Base-by-base conservation (phyloP, 495 filamentous ascomycete genomes). In the Daldinia concentrica region DNA sequence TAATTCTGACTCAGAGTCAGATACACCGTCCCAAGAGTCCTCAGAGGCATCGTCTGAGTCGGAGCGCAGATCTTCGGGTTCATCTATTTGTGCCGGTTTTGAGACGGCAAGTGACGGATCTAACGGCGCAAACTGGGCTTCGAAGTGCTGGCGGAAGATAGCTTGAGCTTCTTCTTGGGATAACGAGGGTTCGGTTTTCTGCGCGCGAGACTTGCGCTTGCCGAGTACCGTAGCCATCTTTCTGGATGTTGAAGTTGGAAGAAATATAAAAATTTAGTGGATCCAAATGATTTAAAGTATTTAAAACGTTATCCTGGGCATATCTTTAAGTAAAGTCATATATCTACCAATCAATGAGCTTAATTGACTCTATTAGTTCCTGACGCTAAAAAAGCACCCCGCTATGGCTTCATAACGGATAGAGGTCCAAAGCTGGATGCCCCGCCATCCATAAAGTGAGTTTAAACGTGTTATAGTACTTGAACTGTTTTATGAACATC, bases 101-200 rank as follows among this genome's bases (percentile, higher is more conserved):
- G 73, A 63, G 14, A 75, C 75, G 50, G 75, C 77, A 27, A 82
- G 50, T 55, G 29, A 68, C 26, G 67, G 75, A 34, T 66, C 64
- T 64, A 98, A 74, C 11, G 94, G 92, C 69, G 89, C 87, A 79
- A 97, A 98, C 73, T 90, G 89, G 8, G 90, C 87, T 80, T 98
- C 95, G 78, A 99, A 98, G 76, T 92, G 90, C 68, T 88, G 90
- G 64, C 88, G 88, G 69, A 99, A 89, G 36, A 91, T 81, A 62
- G 77, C 82, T 59, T 81, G 79, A 0, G 79, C 81, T n/a, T 80
- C 76, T 50, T 79, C 79, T 9, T 70, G 58, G 2, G 74, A 66
- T 30, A 79, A 34, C 0, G 63, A 68, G 12, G 70, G 30, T 30
- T 74, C 66, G 5, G 59, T 37, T 17, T 78, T 77, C n/a, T 74